These are phyloP conservation scores for Trametes cubensis DNA, from an alignment of 768 basidiomycete species.

Conservation along the genomic window DNA sequence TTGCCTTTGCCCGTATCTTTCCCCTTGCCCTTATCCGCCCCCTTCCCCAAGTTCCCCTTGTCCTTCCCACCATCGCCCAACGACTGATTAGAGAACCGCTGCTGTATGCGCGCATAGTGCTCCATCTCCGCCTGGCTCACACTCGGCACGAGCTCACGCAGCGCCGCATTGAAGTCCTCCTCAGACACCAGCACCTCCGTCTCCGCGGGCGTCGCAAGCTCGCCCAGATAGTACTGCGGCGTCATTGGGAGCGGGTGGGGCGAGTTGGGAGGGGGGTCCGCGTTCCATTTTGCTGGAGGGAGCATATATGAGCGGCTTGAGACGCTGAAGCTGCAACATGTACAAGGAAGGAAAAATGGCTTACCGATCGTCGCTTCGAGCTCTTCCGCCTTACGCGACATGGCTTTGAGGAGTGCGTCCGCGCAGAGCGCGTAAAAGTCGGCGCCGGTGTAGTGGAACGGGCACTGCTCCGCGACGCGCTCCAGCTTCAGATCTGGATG, in stretches of 20 bases:
- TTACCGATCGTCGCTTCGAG: slow-evolving; percentile 77
- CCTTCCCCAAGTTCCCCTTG: not conserved
- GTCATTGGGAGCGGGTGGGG: slow-evolving; percentile 72
- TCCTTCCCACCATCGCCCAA: not conserved
- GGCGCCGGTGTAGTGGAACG: slow-evolving; percentile 95
- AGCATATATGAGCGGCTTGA: not conserved
- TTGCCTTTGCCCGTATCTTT: not conserved
- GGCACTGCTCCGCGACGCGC: slow-evolving; percentile 69
- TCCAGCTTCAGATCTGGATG: slow-evolving; percentile 66
- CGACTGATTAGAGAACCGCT: slow-evolving; percentile 54
- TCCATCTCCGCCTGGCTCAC: slow-evolving; percentile 85
- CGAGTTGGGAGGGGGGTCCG: slow-evolving; percentile 39
- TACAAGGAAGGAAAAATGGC: slow-evolving; percentile 21
- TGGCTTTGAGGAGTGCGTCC: slow-evolving; percentile 94
- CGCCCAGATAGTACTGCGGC: slow-evolving; percentile 87
- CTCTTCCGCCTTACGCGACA: slow-evolving; percentile 82
- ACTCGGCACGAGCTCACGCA: slow-evolving; percentile 73
- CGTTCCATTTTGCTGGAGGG: slow-evolving; percentile 45
- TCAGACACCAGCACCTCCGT: slow-evolving; percentile 73
- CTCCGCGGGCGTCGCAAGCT: slow-evolving; percentile 72
- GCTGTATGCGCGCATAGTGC: slow-evolving; percentile 76
- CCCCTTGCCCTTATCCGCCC: not conserved
- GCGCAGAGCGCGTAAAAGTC: slow-evolving; percentile 98
- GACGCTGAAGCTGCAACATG: not conserved
- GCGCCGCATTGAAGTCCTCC: slow-evolving; percentile 76